A percentile compares a stretch with the other conserved stretches of the same genome.
Evolutionary conservation across 2,329 filamentous ascomycete species (phyloP).

Genomic region (Penicillium sp.): DNA sequence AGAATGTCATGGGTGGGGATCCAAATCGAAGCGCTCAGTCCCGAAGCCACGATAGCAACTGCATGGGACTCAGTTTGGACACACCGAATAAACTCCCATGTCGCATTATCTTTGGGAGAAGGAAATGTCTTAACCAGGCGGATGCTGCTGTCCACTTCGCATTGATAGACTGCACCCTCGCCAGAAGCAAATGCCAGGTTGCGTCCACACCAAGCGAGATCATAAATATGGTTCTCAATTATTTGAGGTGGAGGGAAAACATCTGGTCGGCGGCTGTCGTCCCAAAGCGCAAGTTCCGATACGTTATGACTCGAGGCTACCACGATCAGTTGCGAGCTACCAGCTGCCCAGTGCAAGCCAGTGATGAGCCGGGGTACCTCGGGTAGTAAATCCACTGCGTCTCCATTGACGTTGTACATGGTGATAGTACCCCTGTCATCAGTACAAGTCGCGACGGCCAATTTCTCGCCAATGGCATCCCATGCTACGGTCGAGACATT

Average conservation of each 20-base stretch:
- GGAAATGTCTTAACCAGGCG: slow-evolving; percentile 37
- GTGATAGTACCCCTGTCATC: slow-evolving; percentile 45
- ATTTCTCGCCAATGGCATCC: slow-evolving; percentile 45
- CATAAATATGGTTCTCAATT: slow-evolving; percentile 43
- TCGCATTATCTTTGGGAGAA: slow-evolving; percentile 30
- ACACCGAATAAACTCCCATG: slow-evolving; percentile 46
- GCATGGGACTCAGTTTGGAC: slow-evolving; percentile 29
- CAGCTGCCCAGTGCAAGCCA: slow-evolving; percentile 44
- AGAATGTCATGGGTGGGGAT: slow-evolving; percentile 46
- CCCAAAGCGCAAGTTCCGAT: slow-evolving; percentile 48
- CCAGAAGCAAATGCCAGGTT: slow-evolving; percentile 43
- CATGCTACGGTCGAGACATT: slow-evolving; percentile 49
- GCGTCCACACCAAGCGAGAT: slow-evolving; percentile 44
- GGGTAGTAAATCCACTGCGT: slow-evolving; percentile 47
- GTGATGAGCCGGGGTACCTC: slow-evolving; percentile 47
- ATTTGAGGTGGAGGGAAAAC: slow-evolving; percentile 38
- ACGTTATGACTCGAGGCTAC: slow-evolving; percentile 45
- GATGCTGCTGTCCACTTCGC: slow-evolving; percentile 40
- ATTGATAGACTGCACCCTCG: slow-evolving; percentile 43
- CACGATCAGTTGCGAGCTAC: slow-evolving; percentile 42
- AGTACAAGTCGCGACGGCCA: slow-evolving; percentile 49
- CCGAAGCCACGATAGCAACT: slow-evolving; percentile 43
- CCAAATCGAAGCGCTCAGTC: slow-evolving; percentile 43
- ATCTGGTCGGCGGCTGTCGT: slow-evolving; percentile 40
- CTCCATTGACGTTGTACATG: slow-evolving; percentile 47